phyloP scores from a whole-genome alignment of 805 yeast genomes.

The Hanseniaspora occidentalis region DNA sequence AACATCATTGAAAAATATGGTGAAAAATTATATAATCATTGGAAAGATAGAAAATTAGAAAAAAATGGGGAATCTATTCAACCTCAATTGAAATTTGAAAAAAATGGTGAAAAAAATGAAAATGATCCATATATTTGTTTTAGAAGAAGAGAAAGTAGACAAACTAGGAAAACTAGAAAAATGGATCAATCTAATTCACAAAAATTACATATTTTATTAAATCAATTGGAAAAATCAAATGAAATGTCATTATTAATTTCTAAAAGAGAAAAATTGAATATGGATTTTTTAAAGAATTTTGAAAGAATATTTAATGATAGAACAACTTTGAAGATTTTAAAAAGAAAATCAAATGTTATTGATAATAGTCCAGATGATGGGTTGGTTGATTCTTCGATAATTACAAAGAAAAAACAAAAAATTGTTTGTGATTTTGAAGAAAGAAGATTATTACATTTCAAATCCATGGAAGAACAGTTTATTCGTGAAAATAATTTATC shows the following conservation, averaged over 20 bases:
- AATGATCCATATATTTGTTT: slow-evolving; percentile 92
- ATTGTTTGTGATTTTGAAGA: slow-evolving; percentile 1
- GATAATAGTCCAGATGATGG: slow-evolving; percentile 50
- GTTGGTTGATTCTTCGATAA: background rate
- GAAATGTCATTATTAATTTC: slow-evolving; percentile 58
- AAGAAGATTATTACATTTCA: slow-evolving; percentile 1
- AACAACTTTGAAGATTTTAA: slow-evolving; percentile 55
- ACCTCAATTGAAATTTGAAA: slow-evolving; percentile 75
- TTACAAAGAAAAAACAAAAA: background rate
- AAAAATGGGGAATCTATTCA: slow-evolving; percentile 58
- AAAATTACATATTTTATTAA: slow-evolving; percentile 57
- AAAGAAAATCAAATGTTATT: slow-evolving; percentile 60
- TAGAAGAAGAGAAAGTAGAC: slow-evolving; percentile 89
- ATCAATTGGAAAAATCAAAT: slow-evolving; percentile 66
- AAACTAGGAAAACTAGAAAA: slow-evolving; percentile 90
- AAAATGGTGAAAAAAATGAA: slow-evolving; percentile 80
- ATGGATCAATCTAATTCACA: slow-evolving; percentile 87
- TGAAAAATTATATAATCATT: slow-evolving; percentile 57
- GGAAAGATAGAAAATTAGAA: slow-evolving; percentile 62
- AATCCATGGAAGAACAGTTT: background rate
- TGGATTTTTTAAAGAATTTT: slow-evolving; percentile 41
- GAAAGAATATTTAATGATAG: slow-evolving; percentile 59
- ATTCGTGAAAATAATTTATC: background rate
- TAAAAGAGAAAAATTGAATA: slow-evolving; percentile 42
- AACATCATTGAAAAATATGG: slow-evolving; percentile 44